Conservation (phyloP, 169 alveolate species). For the Babesia sp. region DNA sequence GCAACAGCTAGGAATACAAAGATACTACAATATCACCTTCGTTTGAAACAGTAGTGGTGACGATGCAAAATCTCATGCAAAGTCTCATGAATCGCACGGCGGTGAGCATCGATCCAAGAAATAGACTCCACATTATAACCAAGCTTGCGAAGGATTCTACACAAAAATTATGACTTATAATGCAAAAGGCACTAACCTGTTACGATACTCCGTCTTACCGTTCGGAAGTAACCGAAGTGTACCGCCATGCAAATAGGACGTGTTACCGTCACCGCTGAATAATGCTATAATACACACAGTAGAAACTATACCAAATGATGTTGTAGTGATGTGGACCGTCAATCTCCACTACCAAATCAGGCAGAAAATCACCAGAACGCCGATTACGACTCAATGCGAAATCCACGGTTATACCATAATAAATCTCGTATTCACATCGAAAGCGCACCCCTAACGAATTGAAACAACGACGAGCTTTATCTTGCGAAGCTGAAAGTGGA, state of each 20-base stretch:
- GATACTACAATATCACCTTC: constrained; percentile 55
- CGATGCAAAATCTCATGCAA: constrained; percentile 22
- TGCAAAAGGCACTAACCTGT: constrained; percentile 3
- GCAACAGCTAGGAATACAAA: neutral
- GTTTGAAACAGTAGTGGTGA: constrained; percentile 20
- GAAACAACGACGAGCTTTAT: constrained; percentile 47
- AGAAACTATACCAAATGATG: constrained; percentile 15
- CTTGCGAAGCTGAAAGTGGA: constrained; percentile 47
- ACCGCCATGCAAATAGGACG: constrained; percentile 2
- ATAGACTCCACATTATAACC: constrained; percentile 46
- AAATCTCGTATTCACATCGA: constrained; percentile 42
- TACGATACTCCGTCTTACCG: constrained; percentile 39
- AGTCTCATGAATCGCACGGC: constrained; percentile 21
- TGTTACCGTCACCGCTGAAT: constrained; percentile 10
- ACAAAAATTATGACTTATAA: neutral
- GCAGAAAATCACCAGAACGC: constrained; percentile 8
- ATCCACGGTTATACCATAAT: constrained; percentile 46
- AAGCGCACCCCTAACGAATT: constrained; percentile 3
- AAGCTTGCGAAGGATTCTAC: constrained; percentile 21
- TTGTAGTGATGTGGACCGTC: constrained; percentile 70
- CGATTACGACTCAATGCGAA: constrained; percentile 19
- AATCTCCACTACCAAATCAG: constrained; percentile 53
- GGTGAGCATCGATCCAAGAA: constrained; percentile 51
- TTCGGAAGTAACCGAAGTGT: neutral
- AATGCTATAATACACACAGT: too few species aligned